These are phyloP conservation scores for Esteya vermicola DNA, from an alignment of 2,329 filamentous ascomycete species.

Conservation along the genomic window DNA sequence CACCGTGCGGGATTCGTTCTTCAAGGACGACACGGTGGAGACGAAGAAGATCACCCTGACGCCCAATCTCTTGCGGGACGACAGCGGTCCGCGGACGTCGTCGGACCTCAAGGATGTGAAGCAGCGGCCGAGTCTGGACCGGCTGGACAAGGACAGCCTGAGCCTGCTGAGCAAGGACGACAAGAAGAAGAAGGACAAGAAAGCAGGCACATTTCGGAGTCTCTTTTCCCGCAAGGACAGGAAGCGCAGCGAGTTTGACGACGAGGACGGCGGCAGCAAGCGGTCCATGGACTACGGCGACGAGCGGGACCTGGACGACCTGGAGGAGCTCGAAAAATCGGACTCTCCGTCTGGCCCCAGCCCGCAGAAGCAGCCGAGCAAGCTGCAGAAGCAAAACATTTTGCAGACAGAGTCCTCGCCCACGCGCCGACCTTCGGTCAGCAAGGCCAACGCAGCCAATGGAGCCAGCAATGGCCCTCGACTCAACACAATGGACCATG, in stretches of 20 bases:
- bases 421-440: constrained; percentile 22
- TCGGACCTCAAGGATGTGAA: constrained; percentile 42
- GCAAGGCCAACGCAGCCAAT: too few relatives aligned
- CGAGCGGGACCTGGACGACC: constrained; percentile 31
- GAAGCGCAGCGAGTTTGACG: constrained; percentile 40
- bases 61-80: constrained; percentile 79
- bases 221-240: constrained; percentile 51
- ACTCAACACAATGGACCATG: constrained; percentile 41
- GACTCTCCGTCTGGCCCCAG: constrained; percentile 32
- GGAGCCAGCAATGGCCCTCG: too few relatives aligned
- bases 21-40: constrained; percentile 88
- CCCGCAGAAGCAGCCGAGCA: constrained; percentile 46
- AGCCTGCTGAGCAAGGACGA: constrained; percentile 45
- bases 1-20: constrained; percentile 86
- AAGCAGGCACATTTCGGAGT: constrained; percentile 44
- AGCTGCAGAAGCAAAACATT: constrained; percentile 30
- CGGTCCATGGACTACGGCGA: constrained; percentile 19
- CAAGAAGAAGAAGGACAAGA: constrained; percentile 57
- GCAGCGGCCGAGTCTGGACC: constrained; percentile 57
- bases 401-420: constrained; percentile 26
- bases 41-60: constrained; percentile 97
- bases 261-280: constrained; percentile 38
- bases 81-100: constrained; percentile 39
- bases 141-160: constrained; percentile 45
- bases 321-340: constrained; percentile 9